Conservation (phyloP, 2,329 filamentous ascomycete species). For the Trichoderma koningii region DNA sequence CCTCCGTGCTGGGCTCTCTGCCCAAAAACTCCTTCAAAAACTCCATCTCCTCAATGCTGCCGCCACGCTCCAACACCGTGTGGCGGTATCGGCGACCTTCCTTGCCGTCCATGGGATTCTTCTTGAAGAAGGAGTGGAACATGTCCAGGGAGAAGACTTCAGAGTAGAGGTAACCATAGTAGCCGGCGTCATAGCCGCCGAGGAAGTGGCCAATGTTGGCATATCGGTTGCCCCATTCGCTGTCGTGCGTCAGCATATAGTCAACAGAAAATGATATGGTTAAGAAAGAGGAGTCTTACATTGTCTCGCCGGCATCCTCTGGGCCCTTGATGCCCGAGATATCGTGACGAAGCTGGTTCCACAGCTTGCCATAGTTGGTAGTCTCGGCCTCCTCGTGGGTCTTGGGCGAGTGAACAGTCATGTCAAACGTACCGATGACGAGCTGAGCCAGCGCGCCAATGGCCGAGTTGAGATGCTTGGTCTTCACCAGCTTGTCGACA, state of each 20-base stretch:
- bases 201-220: constrained; percentile 82
- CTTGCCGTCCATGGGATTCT: constrained; percentile 73
- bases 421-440: constrained; percentile 81
- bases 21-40: constrained; percentile 78
- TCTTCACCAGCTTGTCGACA: constrained; percentile 71
- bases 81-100: constrained; percentile 77
- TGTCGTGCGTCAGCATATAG: constrained; percentile 39
- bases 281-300: constrained; percentile 40
- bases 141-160: constrained; percentile 84
- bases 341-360: constrained; percentile 71
- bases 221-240: constrained; percentile 74
- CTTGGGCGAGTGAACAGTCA: constrained; percentile 73
- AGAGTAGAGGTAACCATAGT: constrained; percentile 75
- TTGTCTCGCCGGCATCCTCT: constrained; percentile 61
- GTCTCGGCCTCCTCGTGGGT: constrained; percentile 69
- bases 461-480: constrained; percentile 79
- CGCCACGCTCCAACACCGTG: constrained; percentile 75
- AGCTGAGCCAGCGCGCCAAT: constrained; percentile 77
- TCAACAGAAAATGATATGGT: neutral
- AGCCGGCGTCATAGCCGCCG: constrained; percentile 81
- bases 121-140: constrained; percentile 79
- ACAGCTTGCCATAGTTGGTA: constrained; percentile 65
- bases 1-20: constrained; percentile 72
- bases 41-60: constrained; percentile 78
- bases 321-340: constrained; percentile 75